Evolutionary conservation across 129 eudicot species (phyloP).

Genomic region (Smallanthus sonchifolius): DNA sequence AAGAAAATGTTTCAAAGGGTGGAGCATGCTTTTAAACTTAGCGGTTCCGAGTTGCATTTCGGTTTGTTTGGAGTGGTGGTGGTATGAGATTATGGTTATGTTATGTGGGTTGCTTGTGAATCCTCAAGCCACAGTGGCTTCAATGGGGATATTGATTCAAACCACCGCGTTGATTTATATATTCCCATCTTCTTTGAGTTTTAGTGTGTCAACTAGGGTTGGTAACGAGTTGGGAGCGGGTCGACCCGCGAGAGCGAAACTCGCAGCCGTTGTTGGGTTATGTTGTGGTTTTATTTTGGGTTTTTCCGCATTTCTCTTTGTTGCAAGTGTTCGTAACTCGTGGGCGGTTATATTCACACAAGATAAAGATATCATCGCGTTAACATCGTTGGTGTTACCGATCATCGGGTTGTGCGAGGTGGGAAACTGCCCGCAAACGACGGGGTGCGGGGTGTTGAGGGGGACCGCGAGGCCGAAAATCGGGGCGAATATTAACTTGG

Average conservation of each 20-base stretch:
- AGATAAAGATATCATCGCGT: conserved; percentile 58
- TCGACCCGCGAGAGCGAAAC: conserved; percentile 54
- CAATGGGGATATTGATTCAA: conserved; percentile 85
- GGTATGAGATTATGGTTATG: conserved; percentile 86
- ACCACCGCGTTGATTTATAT: conserved; percentile 78
- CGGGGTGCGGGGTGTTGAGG: conserved; percentile 80
- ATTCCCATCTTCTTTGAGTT: conserved; percentile 74
- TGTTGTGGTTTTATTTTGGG: conserved; percentile 53
- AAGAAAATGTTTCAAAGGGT: conserved; percentile 41
- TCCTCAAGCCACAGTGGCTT: conserved; percentile 73
- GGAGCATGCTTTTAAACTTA: conserved; percentile 45
- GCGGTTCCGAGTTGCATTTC: conserved; percentile 86
- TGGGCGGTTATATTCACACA: conserved; percentile 77
- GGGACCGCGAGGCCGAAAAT: conserved; percentile 82
- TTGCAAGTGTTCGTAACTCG: conserved; percentile 38
- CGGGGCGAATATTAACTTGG: conserved; percentile 80
- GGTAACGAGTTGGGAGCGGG: conserved; percentile 76
- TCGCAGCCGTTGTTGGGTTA: conserved; percentile 64
- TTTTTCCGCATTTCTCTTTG: conserved; percentile 51
- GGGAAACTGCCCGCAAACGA: conserved; percentile 86
- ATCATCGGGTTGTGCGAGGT: conserved; percentile 83
- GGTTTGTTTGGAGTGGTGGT: conserved; percentile 93
- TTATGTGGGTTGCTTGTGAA: conserved; percentile 58
- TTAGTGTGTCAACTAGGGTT: conserved; percentile 75
- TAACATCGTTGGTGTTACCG: conserved; percentile 65